Evolutionary conservation across 805 yeast species (phyloP), one percentile per base, ranked within the genome.

Genomic region (Metschnikowia reukaufii): DNA sequence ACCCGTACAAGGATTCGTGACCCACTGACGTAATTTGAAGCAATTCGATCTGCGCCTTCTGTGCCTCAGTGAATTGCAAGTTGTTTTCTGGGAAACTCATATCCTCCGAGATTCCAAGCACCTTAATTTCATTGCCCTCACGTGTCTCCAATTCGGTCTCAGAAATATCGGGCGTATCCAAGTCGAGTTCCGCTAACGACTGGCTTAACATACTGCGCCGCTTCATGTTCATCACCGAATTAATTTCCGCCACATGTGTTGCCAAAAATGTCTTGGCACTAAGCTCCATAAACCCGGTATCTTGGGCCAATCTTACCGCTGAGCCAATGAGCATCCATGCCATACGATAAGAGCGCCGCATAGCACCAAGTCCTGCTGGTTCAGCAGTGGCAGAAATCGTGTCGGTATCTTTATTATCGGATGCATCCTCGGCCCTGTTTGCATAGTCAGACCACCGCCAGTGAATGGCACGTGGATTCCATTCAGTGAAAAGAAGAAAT

Each of bases 391-490:
- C 34, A 2, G 45, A 43, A 19, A 34, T 17, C 6, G 47, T 21
- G 12, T 47, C 49, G n/a, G 50, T 25, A 17, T 43, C 52, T 15
- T 40, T 39, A 13, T 32, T 36, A 21, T 49, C 53, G 3, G 53
- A 23, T 15, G 46, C 48, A 46, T 76, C 82, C 7, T 77, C 83
- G 0, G 79, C 73, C 41, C 69, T 65, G 56, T 85, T 84, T 1
- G 92, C 96, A 66, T 88, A 87, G 65, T 91, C 96, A 0, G 82
- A 68, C 87, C 92, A 81, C 54, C 89, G 70, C 84, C 90, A 85
- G 64, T 90, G 97, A 50, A 90, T 89, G 3, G 96, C 96, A 44
- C 96, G 72, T 3, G 97, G 97, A 57, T 90, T 89, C 98, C 98
- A 91, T 64, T 92, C 97, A 0, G 96, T 87, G 56, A 88, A 84